These are phyloP conservation scores for Lactifluus piperatus DNA, from an alignment of 768 basidiomycete species.

Conservation along the genomic window DNA sequence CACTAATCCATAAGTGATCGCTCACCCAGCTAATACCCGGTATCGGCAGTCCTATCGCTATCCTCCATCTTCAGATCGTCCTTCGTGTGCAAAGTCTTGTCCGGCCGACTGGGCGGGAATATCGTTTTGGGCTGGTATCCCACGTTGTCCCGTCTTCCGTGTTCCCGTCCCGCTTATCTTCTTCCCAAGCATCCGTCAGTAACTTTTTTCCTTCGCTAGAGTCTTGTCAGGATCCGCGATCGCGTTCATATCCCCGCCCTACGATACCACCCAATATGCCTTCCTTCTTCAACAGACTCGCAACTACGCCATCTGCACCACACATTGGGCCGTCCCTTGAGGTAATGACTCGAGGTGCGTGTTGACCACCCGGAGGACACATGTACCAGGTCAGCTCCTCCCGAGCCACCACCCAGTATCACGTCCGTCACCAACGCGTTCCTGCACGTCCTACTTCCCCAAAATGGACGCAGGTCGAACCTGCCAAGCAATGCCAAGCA, in stretches of 20 bases:
- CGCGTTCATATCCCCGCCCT: slow-evolving; percentile 67
- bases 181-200: slow-evolving; percentile 51
- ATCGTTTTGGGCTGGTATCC: slow-evolving; percentile 48
- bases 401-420: slow-evolving; percentile 28
- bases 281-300: slow-evolving; percentile 39
- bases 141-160: slow-evolving; percentile 64
- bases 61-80: slow-evolving; percentile 41
- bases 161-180: slow-evolving; percentile 30
- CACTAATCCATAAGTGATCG: slow-evolving; percentile 59
- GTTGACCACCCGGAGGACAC: too few species aligned
- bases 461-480: slow-evolving; percentile 45
- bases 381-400: too few species aligned
- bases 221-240: slow-evolving; percentile 39
- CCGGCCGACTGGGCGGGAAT: slow-evolving; percentile 47
- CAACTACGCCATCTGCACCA: slow-evolving; percentile 47
- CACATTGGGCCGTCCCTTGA: slow-evolving; percentile 30
- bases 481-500: too few species aligned
- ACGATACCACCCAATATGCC: slow-evolving; percentile 50
- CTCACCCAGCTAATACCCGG: slow-evolving; percentile 39
- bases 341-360: slow-evolving; percentile 67
- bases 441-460: slow-evolving; percentile 41
- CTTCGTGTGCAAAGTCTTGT: slow-evolving; percentile 54
- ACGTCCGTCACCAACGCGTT: slow-evolving; percentile 52
- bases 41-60: slow-evolving; percentile 49
- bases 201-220: slow-evolving; percentile 38